These are phyloP conservation scores for Xerocomus spinulosus DNA, from an alignment of 768 basidiomycete genomes.

Conservation along the genomic window DNA sequence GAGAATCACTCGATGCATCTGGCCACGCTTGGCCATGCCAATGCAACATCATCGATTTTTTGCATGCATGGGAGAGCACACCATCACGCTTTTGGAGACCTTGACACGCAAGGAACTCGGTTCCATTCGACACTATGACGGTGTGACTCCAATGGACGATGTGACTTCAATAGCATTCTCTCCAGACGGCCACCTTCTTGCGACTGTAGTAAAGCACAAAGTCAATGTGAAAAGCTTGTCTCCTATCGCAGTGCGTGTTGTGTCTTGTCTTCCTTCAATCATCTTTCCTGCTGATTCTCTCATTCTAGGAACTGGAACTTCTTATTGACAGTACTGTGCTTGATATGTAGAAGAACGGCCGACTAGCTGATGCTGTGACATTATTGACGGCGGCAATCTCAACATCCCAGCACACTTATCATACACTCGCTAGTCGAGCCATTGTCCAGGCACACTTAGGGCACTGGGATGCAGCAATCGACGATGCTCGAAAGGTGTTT, in stretches of 20 bases:
- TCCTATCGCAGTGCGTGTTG: too few relatives aligned
- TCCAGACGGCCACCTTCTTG: neutral
- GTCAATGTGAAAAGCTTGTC: too few relatives aligned
- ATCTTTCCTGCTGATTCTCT: neutral
- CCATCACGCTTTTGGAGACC: slow-evolving; percentile 3
- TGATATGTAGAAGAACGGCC: neutral
- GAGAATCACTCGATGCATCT: neutral
- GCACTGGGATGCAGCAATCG: neutral
- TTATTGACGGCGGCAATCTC: neutral
- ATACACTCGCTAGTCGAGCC: neutral
- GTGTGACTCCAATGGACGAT: too few relatives aligned
- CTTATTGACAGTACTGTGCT: neutral
- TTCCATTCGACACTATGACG: neutral
- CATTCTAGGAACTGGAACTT: neutral
- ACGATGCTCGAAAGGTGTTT: slow-evolving; percentile 1
- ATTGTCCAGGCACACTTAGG: neutral
- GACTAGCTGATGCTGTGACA: neutral
- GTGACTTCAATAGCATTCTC: neutral
- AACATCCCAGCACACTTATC: neutral
- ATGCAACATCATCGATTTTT: neutral
- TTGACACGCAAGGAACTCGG: neutral
- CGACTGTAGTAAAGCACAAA: neutral
- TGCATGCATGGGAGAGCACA: neutral
- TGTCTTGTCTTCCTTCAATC: too few relatives aligned
- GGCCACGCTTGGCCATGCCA: neutral